Base-by-base conservation (phyloP, 371 early-diverging fungal species). In the Mortierella sp. region DNA sequence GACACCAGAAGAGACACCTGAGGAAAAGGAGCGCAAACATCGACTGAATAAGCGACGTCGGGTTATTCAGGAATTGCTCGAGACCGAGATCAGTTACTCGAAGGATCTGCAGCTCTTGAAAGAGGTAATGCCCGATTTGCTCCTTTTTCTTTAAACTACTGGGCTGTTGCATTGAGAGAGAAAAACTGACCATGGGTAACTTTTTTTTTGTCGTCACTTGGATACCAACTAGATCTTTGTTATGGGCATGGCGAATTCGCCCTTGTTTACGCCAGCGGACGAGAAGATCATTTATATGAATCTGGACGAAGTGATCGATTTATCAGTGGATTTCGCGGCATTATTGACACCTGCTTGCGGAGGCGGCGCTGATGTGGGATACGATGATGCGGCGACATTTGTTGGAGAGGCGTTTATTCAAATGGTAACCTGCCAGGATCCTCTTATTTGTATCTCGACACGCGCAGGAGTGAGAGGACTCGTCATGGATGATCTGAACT, bases 161-260 rank as follows among this genome's bases (percentile, higher is more conserved):
- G 19, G 19, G 5, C 49, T 6, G 21, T 24, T 24, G 49, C n/a
- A 7, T 48, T 24, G 4, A 14, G 39, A 14, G 39, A 39, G 14
- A 2, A 12, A 39, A 27, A 38, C 14, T 52, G n/a, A n/a, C n/a
- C n/a, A n/a, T n/a, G n/a, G n/a, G n/a, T n/a, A n/a, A n/a, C n/a
- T n/a, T n/a, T n/a, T n/a, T n/a, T n/a, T n/a, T n/a, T n/a, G n/a
- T n/a, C n/a, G n/a, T n/a, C n/a, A n/a, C n/a, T n/a, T n/a, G n/a
- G n/a, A n/a, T n/a, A n/a, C n/a, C n/a, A n/a, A n/a, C n/a, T n/a
- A 83, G 85, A 81, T 83, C 7, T 91, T 89, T 67, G 88, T 84
- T 30, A 76, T 80, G n/a, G 89, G 89, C 19, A 72, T 81, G 47
- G 54, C 78, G 9, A 60, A 68, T 31, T 56, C 79, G 8, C 58